Percentiles rank a stretch among this genome's conserved stretches.
Conservation (phyloP, 192 early-diverging fungal genomes). For the Nowakowskiella sp. region DNA sequence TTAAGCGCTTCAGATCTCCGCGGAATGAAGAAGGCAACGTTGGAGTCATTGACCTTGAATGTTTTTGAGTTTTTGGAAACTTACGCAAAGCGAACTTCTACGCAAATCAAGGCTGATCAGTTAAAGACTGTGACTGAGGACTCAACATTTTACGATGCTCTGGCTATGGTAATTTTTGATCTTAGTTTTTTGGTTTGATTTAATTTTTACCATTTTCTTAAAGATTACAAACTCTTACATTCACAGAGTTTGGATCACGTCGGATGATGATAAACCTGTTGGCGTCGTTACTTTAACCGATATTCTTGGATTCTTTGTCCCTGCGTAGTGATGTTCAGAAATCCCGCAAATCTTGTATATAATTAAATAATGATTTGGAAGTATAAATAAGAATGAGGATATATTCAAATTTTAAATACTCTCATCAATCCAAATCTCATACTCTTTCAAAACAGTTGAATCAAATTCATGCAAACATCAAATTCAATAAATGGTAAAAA, state of each 20-base stretch:
- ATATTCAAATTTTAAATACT: no score
- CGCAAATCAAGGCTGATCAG: conserved; percentile 50
- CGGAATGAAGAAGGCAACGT: conserved; percentile 52
- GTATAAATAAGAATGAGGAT: no score
- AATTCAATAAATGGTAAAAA: no score
- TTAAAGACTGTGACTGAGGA: conserved; percentile 19
- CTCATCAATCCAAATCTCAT: no score
- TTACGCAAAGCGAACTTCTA: conserved; percentile 19
- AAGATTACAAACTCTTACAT: conserved; percentile 39
- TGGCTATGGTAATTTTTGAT: conserved; percentile 47
- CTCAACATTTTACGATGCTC: conserved; percentile 39
- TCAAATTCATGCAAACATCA: no score
- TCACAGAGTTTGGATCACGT: conserved; percentile 61
- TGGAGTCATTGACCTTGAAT: conserved; percentile 49
- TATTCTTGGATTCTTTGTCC: conserved; percentile 46
- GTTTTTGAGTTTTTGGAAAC: conserved; percentile 58
- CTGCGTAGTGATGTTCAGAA: no score
- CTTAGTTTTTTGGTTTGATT: conserved; percentile 36
- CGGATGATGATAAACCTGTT: conserved; percentile 42
- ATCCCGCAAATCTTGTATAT: no score
- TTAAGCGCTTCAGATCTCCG: conserved; percentile 66
- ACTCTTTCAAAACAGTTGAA: no score
- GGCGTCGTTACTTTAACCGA: conserved; percentile 74
- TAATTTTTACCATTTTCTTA: no score
- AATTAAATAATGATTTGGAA: no score